Base-by-base conservation (phyloP, 2,329 filamentous ascomycete species). In the Helotiales sp. region DNA sequence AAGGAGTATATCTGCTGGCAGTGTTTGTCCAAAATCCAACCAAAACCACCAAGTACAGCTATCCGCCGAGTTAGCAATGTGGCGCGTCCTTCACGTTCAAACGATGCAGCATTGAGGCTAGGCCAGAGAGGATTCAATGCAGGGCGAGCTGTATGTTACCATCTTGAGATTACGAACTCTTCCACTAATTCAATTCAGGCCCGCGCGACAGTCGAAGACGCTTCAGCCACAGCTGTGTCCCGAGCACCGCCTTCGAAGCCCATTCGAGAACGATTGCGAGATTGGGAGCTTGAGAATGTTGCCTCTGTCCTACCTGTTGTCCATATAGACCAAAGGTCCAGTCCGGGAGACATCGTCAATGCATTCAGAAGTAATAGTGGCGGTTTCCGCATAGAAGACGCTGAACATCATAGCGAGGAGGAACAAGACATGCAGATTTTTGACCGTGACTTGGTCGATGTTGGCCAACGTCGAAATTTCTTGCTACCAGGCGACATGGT, bases 371-470 rank as follows among this genome's bases (percentile, higher is more conserved):
- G 58, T 25, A 24, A 31, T 29, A 52, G 50, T 22, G 29, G 38
- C 33, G 52, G 52, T 15, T 52, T 59, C 31, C 59, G 63, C 24
- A 57, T 61, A 13, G 61, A 63, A 17, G 29, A 63, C n/a, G 59
- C 54, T 8, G 24, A 17, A 25, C 66, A 70, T 46, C 58, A 67
- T 15, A 68, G 73, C 15, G 54, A 30, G 36, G 62, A 70, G 62
- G 68, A 19, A 66, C 72, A 6, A 73, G 74, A 46, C 17, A 51
- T 25, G 13, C 6, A 25, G 25, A 24, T 31, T 34, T 64, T 79
- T 49, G 70, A 72, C 38, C 78, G 77, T 34, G 79, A 82, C 60
- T 70, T 82, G n/a, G 76, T 81, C 10, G 79, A 82, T 63, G 57
- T 71, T 62, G 68, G 70, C 7, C 54, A 57, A 22, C 60, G 54